Conservation (phyloP, 2,329 filamentous ascomycete species). For the Plenodomus biglobosus region DNA sequence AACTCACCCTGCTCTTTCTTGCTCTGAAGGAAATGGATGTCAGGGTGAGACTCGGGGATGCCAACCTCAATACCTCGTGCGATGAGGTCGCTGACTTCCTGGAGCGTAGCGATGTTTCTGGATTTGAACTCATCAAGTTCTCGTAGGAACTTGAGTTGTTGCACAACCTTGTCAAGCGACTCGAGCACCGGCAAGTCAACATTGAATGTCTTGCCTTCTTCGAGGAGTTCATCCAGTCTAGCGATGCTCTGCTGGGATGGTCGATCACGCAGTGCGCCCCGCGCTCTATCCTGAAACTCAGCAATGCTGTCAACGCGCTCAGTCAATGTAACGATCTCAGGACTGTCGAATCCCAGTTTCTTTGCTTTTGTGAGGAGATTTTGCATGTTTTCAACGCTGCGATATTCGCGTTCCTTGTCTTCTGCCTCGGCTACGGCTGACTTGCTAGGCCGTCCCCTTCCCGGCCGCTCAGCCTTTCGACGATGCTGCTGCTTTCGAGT, state of each 20-base stretch:
- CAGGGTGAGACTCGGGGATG: conserved; percentile 77
- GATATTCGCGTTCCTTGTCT: conserved; percentile 78
- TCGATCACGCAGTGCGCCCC: conserved; percentile 65
- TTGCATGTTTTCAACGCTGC: conserved; percentile 85
- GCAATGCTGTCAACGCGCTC: conserved; percentile 85
- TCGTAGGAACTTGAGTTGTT: conserved; percentile 86
- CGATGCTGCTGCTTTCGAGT: conserved; percentile 97
- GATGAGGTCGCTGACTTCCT: conserved; percentile 78
- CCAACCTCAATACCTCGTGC: conserved; percentile 74
- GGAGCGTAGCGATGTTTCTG: conserved; percentile 65
- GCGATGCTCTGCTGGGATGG: conserved; percentile 56
- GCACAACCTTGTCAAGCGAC: conserved; percentile 73
- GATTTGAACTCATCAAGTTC: conserved; percentile 67
- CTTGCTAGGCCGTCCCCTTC: conserved; percentile 70
- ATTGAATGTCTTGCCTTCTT: conserved; percentile 84
- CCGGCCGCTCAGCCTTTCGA: conserved; percentile 88
- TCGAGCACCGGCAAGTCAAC: conserved; percentile 90
- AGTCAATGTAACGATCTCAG: conserved; percentile 81
- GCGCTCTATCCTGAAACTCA: conserved; percentile 77
- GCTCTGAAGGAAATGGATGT: conserved; percentile 73
- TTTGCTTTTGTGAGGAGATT: conserved; percentile 82
- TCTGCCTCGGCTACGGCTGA: conserved; percentile 71
- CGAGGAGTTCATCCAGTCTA: conserved; percentile 87
- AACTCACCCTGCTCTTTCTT: conserved; percentile 75
- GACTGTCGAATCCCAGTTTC: conserved; percentile 87